Conservation (phyloP, 768 basidiomycete genomes). For the Termitomyces sp. region DNA sequence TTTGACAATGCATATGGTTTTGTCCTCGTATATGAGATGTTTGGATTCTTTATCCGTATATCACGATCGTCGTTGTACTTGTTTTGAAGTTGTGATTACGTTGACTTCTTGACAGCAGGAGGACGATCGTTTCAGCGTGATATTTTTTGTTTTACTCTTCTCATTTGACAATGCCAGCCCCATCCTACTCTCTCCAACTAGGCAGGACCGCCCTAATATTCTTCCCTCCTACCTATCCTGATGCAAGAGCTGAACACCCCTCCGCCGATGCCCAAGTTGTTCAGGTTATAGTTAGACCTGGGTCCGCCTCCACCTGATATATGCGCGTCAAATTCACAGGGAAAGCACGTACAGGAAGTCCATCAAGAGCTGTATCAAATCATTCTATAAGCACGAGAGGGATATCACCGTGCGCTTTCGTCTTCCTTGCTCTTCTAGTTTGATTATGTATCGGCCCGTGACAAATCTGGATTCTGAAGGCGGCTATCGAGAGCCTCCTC, state of each 20-base stretch:
- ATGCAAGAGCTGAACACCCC: not conserved
- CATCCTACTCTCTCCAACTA: slow-evolving; percentile 32
- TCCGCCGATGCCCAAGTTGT: slow-evolving; percentile 16
- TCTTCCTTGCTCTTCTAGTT: not conserved
- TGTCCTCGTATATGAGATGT: not conserved
- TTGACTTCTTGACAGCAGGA: not conserved
- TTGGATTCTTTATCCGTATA: not conserved
- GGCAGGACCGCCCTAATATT: slow-evolving; percentile 28
- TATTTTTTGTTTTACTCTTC: not conserved
- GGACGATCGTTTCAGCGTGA: not conserved
- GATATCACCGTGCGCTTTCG: slow-evolving; percentile 29
- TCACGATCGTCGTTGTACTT: not conserved
- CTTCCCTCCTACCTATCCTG: slow-evolving; percentile 18
- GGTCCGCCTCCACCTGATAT: slow-evolving; percentile 12
- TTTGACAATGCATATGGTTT: not conserved
- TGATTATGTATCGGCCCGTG: not conserved
- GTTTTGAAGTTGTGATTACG: not conserved
- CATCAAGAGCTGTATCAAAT: slow-evolving; percentile 15
- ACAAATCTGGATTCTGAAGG: slow-evolving; percentile 13
- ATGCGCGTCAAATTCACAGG: not conserved
- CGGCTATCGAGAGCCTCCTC: slow-evolving; percentile 27
- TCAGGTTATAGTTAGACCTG: slow-evolving; percentile 27
- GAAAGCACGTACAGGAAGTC: not conserved
- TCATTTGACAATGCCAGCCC: slow-evolving; percentile 2
- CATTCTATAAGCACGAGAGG: slow-evolving; percentile 24